These are phyloP conservation scores for Pleurozium schreberi DNA, from an alignment of 225 moss, liverwort and hornwort genomes.

Conservation along the genomic window DNA sequence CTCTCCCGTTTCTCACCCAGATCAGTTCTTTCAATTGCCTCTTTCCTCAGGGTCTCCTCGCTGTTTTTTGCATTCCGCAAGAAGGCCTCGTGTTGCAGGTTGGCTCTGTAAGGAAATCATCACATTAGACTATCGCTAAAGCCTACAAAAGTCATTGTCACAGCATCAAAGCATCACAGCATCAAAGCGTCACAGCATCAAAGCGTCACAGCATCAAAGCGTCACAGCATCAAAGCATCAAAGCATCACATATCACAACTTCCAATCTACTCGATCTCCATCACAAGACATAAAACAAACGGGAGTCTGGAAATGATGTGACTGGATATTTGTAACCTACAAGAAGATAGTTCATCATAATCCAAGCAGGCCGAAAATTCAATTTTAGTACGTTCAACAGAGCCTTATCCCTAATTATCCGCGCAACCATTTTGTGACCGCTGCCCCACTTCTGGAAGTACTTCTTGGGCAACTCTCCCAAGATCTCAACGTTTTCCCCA, in stretches of 20 bases:
- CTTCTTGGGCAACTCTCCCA: background rate
- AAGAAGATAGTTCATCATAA: background rate
- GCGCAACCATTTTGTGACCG: background rate
- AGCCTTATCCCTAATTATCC: background rate
- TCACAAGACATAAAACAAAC: background rate
- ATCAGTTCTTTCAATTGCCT: constrained; percentile 98
- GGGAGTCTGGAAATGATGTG: background rate
- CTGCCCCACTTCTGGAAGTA: background rate
- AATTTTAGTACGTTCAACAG: background rate
- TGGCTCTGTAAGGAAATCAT: constrained; percentile 49
- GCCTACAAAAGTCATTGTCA: background rate
- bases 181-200: background rate
- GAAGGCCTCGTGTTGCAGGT: constrained; percentile 82
- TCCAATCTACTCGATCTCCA: background rate
- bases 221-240: background rate
- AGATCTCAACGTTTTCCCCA: background rate
- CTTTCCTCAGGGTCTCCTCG: constrained; percentile 91
- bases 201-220: background rate
- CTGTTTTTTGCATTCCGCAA: constrained; percentile 95
- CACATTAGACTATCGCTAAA: background rate
- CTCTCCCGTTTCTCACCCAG: constrained; percentile 71
- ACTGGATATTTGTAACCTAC: background rate
- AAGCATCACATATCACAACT: background rate
- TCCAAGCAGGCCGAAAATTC: background rate
- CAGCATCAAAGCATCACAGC: background rate